These are phyloP conservation scores for Quercus phellos DNA, from an alignment of 331 rosid genomes.

Conservation along the genomic window DNA sequence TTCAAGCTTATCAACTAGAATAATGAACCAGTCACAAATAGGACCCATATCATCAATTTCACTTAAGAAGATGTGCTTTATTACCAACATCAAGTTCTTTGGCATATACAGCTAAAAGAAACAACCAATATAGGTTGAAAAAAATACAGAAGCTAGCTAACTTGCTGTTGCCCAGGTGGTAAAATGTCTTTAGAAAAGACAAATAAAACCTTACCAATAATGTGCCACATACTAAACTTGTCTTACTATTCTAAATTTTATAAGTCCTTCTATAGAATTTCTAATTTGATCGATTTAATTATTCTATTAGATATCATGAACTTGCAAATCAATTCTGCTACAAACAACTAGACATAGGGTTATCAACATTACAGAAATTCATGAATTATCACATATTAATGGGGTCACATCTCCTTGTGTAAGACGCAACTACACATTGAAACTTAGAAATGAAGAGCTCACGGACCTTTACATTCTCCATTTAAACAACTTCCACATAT, in stretches of 20 bases:
- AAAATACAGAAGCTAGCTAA: neutral
- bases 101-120: neutral
- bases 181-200: neutral
- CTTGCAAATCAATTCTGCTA: neutral
- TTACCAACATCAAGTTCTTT: neutral
- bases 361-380: neutral
- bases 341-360: neutral
- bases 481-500: slow-evolving; percentile 72
- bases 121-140: neutral
- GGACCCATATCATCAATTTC: neutral
- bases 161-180: neutral
- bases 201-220: neutral
- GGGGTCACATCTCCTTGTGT: neutral
- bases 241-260: neutral
- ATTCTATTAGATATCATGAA: neutral
- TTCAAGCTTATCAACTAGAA: neutral
- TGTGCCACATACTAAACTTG: neutral
- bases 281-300: neutral
- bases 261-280: neutral
- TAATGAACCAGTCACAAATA: neutral
- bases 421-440: neutral
- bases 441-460: slow-evolving; percentile 4
- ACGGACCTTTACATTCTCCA: slow-evolving; percentile 76
- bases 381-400: neutral
- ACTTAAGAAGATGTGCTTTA: neutral